Evolutionary conservation across 345 rosid genomes (phyloP).

Genomic region (Populus nigra): DNA sequence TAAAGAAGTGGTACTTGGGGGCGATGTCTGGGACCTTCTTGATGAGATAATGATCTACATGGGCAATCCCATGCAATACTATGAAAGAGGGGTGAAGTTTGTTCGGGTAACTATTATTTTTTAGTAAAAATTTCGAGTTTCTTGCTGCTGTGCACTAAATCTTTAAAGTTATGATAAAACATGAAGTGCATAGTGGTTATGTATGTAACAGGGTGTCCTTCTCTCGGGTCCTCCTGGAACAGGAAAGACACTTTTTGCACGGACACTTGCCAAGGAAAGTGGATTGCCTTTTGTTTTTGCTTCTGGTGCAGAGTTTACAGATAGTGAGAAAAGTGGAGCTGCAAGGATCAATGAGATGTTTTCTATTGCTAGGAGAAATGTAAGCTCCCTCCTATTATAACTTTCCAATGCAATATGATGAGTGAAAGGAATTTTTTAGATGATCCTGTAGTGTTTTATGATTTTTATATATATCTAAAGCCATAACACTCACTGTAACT

Average conservation of each 20-base stretch:
- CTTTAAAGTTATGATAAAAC: neutral
- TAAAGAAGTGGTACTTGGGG: conserved; percentile 93
- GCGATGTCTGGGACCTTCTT: conserved; percentile 98
- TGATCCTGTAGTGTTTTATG: neutral
- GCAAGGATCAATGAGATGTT: conserved; percentile 93
- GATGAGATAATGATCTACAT: conserved; percentile 94
- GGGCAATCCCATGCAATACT: conserved; percentile 92
- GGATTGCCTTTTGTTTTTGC: conserved; percentile 95
- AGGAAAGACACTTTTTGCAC: conserved; percentile 94
- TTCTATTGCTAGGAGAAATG: conserved; percentile 86
- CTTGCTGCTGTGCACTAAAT: neutral
- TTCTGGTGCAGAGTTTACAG: conserved; percentile 95
- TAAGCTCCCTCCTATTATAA: conserved; percentile 33
- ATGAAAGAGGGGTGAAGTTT: conserved; percentile 75
- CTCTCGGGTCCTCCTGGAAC: conserved; percentile 99
- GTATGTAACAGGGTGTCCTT: conserved; percentile 76
- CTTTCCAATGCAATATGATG: neutral
- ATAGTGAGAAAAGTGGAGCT: conserved; percentile 87
- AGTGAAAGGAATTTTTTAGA: neutral
- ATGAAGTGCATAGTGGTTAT: conserved; percentile 11
- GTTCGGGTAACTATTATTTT: conserved; percentile 68
- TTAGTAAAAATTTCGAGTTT: conserved; percentile 1
- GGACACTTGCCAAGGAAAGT: conserved; percentile 92
- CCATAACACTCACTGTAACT: neutral
- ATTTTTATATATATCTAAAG: neutral